Evolutionary conservation across 2,329 filamentous ascomycete species (phyloP), one percentile per base, ranked within the genome.

Genomic region (Trichoderma sp.): DNA sequence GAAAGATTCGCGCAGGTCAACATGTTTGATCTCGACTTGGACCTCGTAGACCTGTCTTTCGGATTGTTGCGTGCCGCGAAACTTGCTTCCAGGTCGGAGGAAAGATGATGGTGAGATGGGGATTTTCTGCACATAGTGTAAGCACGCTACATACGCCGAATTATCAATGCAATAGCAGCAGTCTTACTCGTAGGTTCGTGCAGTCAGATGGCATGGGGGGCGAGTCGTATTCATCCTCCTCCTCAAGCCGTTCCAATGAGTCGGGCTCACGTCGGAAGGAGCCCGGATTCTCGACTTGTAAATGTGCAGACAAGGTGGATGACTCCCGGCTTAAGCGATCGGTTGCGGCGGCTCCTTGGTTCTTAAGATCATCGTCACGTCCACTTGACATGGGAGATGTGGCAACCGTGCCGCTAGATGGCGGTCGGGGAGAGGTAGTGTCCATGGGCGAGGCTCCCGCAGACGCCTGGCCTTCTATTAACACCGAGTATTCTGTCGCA

Each of bases 21-120:
- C 94, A 82, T 98, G 92, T 82, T 98, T 97, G 76, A 99, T 94
- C 79, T 98, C 95, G 2, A 99, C 96, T 78, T 98, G 93, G 1
- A 99, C 96, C 74, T 97, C 94, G 80, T 99, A 99, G 11, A 93
- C 89, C 80, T 97, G 94, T 73, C 93, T 90, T 80, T 98, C 95
- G 3, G 95, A 98, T 79, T 95, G 92, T 78, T 99, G 96, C 15
- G 93, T 97, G 71, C 96, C 96, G 72, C 89, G 88, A 79, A 98
- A 99, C 77, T 89, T 93, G 82, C 94, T 97, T 21, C 95, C 95
- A 3, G 95, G 90, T 60, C 94, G 92, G 71, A 99, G 85, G 80
- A 91, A 97, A 0, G 94, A 96, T 0, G 93, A 97, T 1, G 93
- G 91, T n/a, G 92, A 90, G 70, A 90, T 90, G 3, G 94, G 92